Percentiles rank a stretch among this genome's conserved stretches.
Evolutionary conservation across 306 rosid genomes (phyloP).

Genomic region (Myrica gale): DNA sequence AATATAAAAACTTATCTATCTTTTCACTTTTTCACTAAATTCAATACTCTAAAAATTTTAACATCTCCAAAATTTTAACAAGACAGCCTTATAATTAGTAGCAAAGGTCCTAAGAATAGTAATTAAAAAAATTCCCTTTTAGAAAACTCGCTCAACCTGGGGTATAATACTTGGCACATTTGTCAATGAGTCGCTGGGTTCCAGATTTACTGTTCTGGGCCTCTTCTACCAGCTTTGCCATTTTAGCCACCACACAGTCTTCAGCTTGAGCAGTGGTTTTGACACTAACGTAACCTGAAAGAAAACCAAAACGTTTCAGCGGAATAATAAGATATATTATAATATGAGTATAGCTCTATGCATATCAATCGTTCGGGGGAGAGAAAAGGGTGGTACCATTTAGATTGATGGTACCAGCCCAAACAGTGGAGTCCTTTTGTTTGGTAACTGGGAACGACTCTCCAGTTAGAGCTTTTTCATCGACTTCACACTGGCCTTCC

Average conservation of each 20-base stretch:
- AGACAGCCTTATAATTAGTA: no score
- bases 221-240: slow-evolving; percentile 94
- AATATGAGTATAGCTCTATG: no score
- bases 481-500: slow-evolving; percentile 81
- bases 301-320: background rate
- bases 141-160: slow-evolving; percentile 55
- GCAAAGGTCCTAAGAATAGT: background rate
- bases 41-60: no score
- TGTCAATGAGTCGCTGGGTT: slow-evolving; percentile 76
- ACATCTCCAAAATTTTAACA: no score
- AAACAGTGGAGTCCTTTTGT: slow-evolving; percentile 67
- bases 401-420: slow-evolving; percentile 92
- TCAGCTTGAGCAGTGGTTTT: slow-evolving; percentile 83
- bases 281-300: slow-evolving; percentile 77
- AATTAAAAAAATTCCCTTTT: no score
- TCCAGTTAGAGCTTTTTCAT: slow-evolving; percentile 85
- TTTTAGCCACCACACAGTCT: slow-evolving; percentile 91
- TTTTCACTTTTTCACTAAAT: no score
- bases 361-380: background rate
- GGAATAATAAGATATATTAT: no score
- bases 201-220: slow-evolving; percentile 85
- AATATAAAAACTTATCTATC: no score
- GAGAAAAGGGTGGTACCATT: slow-evolving; percentile 51
- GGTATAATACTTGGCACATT: slow-evolving; percentile 80
- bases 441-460: slow-evolving; percentile 90